phyloP scores from a whole-genome alignment of 2,329 filamentous ascomycete species.

The Microdochium bolleyi region DNA sequence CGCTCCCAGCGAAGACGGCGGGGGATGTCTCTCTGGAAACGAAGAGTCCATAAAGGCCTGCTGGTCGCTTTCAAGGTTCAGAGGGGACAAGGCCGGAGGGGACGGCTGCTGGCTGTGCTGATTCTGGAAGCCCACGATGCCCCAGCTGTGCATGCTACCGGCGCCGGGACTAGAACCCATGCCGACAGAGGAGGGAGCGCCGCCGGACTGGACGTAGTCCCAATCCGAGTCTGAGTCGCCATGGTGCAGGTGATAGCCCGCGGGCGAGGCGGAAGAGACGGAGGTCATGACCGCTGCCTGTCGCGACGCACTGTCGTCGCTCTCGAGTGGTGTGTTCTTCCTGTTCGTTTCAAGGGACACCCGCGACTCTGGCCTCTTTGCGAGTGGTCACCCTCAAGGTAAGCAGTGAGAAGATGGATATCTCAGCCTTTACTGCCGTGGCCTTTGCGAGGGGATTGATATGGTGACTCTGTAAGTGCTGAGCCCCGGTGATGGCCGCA shows the following conservation, averaged over 20 bases:
- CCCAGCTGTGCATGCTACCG: constrained; percentile 42
- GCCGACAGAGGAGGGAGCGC: constrained; percentile 21
- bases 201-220: constrained; percentile 19
- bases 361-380: too few species aligned
- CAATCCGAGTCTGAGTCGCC: constrained; percentile 21
- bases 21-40: constrained; percentile 15
- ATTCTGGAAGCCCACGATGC: constrained; percentile 30
- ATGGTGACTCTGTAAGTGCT: too few species aligned
- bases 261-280: constrained; percentile 20
- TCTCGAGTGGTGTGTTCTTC: too few species aligned
- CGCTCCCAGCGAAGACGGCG: background rate
- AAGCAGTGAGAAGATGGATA: too few species aligned
- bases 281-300: constrained; percentile 21
- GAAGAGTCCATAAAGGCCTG: constrained; percentile 23
- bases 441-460: too few species aligned
- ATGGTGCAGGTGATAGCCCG: constrained; percentile 15
- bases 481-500: too few species aligned
- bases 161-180: constrained; percentile 43
- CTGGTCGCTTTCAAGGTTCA: constrained; percentile 31
- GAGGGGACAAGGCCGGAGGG: constrained; percentile 31
- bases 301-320: background rate
- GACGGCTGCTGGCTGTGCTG: constrained; percentile 17
- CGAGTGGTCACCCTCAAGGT: too few species aligned
- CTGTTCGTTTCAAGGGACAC: too few species aligned
- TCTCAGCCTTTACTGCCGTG: too few species aligned